phyloP scores from a whole-genome alignment of 495 filamentous ascomycete species.

The Terfezia boudieri region DNA sequence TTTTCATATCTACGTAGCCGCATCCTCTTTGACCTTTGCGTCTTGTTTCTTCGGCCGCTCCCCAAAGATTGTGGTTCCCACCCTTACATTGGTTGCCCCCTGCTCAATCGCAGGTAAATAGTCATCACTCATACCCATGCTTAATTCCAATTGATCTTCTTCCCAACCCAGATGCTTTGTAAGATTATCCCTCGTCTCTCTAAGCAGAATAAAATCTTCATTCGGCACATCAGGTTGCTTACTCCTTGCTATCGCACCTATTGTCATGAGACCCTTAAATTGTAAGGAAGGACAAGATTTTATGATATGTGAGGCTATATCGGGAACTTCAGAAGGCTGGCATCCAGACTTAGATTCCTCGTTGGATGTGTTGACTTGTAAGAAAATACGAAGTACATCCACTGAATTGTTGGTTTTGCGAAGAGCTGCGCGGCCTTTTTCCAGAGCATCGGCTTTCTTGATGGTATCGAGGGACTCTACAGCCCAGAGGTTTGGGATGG shows the following conservation, averaged over 20 bases:
- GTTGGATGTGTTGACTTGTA: conserved; percentile 88
- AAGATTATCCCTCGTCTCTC: conserved; percentile 42
- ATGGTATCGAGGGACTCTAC: conserved; percentile 70
- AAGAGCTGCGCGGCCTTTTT: conserved; percentile 48
- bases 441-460: conserved; percentile 65
- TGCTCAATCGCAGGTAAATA: conserved; percentile 69
- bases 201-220: conserved; percentile 60
- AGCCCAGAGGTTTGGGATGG: conserved; percentile 74
- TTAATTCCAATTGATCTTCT: conserved; percentile 28
- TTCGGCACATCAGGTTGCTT: conserved; percentile 59
- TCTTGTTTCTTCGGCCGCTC: conserved; percentile 40
- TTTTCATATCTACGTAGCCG: too few species aligned
- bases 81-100: conserved; percentile 82
- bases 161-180: conserved; percentile 23
- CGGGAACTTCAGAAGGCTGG: conserved; percentile 37
- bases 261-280: conserved; percentile 81
- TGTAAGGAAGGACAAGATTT: conserved; percentile 48
- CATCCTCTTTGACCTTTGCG: neutral
- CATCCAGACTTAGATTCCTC: conserved; percentile 70
- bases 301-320: conserved; percentile 41
- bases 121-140: conserved; percentile 78
- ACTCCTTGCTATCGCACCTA: conserved; percentile 74
- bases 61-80: conserved; percentile 88
- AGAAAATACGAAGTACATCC: conserved; percentile 35
- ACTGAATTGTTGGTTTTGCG: conserved; percentile 19